These are phyloP conservation scores for Pilatotrama ljubarskyi DNA, from an alignment of 768 basidiomycete genomes.

Conservation along the genomic window DNA sequence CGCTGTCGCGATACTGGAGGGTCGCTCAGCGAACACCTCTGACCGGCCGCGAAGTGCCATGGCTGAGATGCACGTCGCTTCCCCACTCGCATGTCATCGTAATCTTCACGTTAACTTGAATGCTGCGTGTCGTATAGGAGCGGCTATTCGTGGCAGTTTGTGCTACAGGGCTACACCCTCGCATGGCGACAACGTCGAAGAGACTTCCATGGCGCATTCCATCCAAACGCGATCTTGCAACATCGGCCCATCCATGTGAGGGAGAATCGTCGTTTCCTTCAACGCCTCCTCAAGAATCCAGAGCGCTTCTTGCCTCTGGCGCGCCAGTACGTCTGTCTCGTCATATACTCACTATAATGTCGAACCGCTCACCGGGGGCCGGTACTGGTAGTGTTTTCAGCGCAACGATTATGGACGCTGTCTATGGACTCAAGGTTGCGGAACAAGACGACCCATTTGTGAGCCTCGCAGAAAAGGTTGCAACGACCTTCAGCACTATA, in stretches of 20 bases:
- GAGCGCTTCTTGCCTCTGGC: background rate
- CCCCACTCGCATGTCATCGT: slow-evolving; percentile 18
- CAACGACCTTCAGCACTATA: background rate
- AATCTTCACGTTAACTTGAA: no score
- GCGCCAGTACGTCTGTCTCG: background rate
- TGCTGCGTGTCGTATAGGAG: background rate
- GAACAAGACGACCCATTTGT: background rate
- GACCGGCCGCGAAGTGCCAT: slow-evolving; percentile 72
- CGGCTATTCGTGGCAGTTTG: slow-evolving; percentile 4
- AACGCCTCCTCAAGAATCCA: background rate
- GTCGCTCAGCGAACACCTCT: slow-evolving; percentile 67
- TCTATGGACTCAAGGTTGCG: slow-evolving; percentile 1
- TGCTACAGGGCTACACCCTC: background rate
- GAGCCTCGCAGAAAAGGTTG: background rate
- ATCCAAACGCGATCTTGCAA: background rate
- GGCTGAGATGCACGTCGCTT: slow-evolving; percentile 60
- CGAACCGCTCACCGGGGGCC: no score
- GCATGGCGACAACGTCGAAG: slow-evolving; percentile 2
- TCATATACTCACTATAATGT: background rate
- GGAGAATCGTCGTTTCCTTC: background rate
- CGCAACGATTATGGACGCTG: slow-evolving; percentile 20
- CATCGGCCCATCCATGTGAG: background rate
- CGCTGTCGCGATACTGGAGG: slow-evolving; percentile 65
- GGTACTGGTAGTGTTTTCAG: slow-evolving; percentile 7
- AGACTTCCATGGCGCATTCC: slow-evolving; percentile 1